Percentiles rank a stretch among this genome's conserved stretches.
These are phyloP conservation scores for Emergomyces orientalis DNA, from an alignment of 2,329 filamentous ascomycete genomes.

Conservation along the genomic window DNA sequence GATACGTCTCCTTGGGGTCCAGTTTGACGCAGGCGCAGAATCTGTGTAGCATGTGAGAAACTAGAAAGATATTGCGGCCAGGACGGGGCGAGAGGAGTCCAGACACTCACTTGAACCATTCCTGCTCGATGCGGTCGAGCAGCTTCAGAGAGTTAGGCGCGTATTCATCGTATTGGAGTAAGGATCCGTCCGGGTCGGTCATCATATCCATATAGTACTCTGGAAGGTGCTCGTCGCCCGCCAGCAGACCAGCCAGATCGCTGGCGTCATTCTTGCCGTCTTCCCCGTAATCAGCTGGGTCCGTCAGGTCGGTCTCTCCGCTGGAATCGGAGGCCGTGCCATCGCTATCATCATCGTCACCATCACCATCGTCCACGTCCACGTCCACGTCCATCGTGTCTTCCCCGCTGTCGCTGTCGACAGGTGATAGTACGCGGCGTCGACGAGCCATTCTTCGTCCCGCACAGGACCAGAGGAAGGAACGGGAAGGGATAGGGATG, in stretches of 20 bases:
- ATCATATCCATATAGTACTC: constrained; percentile 6
- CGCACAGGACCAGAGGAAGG: not conserved
- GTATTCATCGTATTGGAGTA: not conserved
- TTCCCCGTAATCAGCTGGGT: constrained; percentile 11
- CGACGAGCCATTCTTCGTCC: not conserved
- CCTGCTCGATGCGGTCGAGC: constrained; percentile 7
- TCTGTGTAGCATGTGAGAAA: not conserved
- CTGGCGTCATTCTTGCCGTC: constrained; percentile 5
- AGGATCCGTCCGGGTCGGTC: not conserved
- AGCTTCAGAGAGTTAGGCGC: constrained; percentile 4
- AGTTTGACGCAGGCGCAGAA: not conserved
- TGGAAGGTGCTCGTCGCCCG: constrained; percentile 4
- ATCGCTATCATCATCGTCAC: not conserved
- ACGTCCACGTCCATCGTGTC: not conserved
- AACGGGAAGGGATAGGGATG: not conserved
- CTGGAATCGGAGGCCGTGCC: not conserved
- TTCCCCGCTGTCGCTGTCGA: not conserved
- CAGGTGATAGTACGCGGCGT: not conserved
- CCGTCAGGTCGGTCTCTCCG: not conserved
- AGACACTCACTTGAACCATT: constrained; percentile 8
- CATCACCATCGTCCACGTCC: not conserved
- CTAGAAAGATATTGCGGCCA: not conserved
- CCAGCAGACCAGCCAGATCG: constrained; percentile 6
- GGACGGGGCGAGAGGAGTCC: not conserved
- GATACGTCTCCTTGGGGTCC: not conserved